Evolutionary conservation across 768 basidiomycete genomes (phyloP), one percentile per base, ranked within the genome.

Genomic region (Amylocystis lapponica): DNA sequence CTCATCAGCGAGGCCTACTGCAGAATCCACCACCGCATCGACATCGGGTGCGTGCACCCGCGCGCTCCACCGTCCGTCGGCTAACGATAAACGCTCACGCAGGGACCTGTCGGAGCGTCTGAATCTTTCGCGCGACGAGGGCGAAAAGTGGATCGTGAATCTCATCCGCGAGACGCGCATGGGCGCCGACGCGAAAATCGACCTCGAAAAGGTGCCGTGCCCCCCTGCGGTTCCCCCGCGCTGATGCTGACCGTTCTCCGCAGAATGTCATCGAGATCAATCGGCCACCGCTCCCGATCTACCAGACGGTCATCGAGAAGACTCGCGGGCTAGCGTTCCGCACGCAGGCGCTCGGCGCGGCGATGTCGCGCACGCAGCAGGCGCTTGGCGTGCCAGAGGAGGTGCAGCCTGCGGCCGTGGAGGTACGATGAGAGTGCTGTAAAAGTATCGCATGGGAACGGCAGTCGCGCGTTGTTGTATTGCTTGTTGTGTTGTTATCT

Each of bases 61-160:
- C 25, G 27, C 3, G 27, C 26, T 42, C 12, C 8, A 27, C 23
- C 21, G 32, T 27, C 4, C 5, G 27, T 44, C 40, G 27, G 26
- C 11, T n/a, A 22, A 36, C 26, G 12, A 23, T 9, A 16, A 12
- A 10, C 32, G 6, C 13, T 8, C 29, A 6, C 34, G 1, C 49
- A 93, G 92, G 46, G 91, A 96, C 57, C 78, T 98, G 11, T 96
- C 94, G 8, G 85, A 90, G 56, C 82, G 95, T 8, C 75, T 98
- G 12, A 97, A 97, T 63, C 76, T 98, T 36, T 83, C 87, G n/a
- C 79, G 74, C 31, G 92, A 92, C 51, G 96, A 98, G 59, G 96
- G 95, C 39, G 96, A 99, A 62, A 95, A 95, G 57, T 99, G 95
- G 95, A 95, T 98, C 49, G 96, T 98, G 56, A 97, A 98, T 70